Base-by-base conservation (phyloP, 345 rosid species). In the Leavenworthia alabamica region DNA sequence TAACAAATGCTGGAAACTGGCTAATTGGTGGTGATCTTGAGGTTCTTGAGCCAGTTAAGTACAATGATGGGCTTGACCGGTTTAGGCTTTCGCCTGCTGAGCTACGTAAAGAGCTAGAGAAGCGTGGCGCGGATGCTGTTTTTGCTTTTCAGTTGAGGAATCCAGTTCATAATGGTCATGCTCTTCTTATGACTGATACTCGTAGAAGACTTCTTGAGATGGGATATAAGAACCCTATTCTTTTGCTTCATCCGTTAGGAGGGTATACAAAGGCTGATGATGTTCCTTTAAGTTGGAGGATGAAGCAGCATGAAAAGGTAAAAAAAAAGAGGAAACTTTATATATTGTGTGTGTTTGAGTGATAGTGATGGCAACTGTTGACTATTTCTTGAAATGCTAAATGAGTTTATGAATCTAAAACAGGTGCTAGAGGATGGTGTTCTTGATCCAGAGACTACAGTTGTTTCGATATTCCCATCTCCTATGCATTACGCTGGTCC, bases 401-500 rank as follows among this genome's bases (percentile, higher is more conserved):
- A 56, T 29, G 33, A 26, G n/a, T 40, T 22, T 23, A 16, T 9
- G 55, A 26, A n/a, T 49, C 8, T 29, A 0, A 22, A 57, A 67
- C 76, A 92, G 98, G 99, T 93, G 62, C 76, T 93, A 63, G 96
- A 89, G 75, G 99, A 87, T 11, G 99, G 99, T 24, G 90, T 93
- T 64, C 99, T 93, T 71, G 99, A 93, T 82, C 99, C 99, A 28
- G 96, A 89, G 73, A 93, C 97, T 2, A 93, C 99, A 3, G 88
- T 93, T 15, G 96, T 93, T 58, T 93, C 99, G 11, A 89, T 93
- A 61, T 93, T 93, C 76, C 99, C 99, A 2, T 93, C 99, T 44
- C 99, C 99, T 8, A 93, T 93, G 99, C 99, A 85, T 72, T 93
- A 93, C 62, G 97, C 96, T 28, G 99, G 99, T 62, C 99, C 99